These are phyloP conservation scores for Coelastrella sp. DNA, from an alignment of 139 green algal species.

Conservation along the genomic window DNA sequence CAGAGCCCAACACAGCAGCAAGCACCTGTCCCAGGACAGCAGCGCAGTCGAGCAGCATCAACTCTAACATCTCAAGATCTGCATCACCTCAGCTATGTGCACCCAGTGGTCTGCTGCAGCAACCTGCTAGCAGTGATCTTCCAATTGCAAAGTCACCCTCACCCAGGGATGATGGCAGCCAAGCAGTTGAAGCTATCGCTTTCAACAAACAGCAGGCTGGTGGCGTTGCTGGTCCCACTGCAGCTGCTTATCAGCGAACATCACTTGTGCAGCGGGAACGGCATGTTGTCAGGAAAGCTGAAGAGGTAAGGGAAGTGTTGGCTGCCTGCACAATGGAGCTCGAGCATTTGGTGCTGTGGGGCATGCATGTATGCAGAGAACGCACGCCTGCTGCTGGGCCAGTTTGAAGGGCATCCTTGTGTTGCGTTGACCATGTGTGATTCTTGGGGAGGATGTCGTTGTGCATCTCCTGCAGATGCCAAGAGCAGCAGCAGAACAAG, in stretches of 20 bases:
- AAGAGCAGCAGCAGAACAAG: conserved; percentile 36
- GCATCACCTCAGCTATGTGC: neutral
- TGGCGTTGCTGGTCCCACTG: conserved; percentile 15
- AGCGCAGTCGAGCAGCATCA: neutral
- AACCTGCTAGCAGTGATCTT: too few species aligned
- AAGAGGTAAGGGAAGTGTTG: conserved; percentile 55
- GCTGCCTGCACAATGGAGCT: too few species aligned
- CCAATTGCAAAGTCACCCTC: neutral
- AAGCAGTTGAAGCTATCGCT: neutral
- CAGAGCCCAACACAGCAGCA: neutral
- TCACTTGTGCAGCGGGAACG: conserved; percentile 46
- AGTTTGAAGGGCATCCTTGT: too few species aligned
- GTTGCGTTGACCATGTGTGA: too few species aligned
- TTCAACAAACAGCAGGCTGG: neutral
- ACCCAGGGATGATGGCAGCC: neutral
- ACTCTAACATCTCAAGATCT: neutral
- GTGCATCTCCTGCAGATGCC: conserved; percentile 27
- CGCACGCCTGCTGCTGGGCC: too few species aligned
- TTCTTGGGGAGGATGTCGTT: too few species aligned
- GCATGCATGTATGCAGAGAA: too few species aligned
- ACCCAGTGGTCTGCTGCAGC: neutral
- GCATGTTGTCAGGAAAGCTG: conserved; percentile 30
- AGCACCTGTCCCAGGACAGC: conserved; percentile 12
- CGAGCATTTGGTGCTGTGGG: too few species aligned
- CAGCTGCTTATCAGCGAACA: conserved; percentile 37